Percentiles rank a stretch among this genome's conserved stretches.
Conservation (phyloP, 1,284 basidiomycete species). For the Ustilago cynodontis region DNA sequence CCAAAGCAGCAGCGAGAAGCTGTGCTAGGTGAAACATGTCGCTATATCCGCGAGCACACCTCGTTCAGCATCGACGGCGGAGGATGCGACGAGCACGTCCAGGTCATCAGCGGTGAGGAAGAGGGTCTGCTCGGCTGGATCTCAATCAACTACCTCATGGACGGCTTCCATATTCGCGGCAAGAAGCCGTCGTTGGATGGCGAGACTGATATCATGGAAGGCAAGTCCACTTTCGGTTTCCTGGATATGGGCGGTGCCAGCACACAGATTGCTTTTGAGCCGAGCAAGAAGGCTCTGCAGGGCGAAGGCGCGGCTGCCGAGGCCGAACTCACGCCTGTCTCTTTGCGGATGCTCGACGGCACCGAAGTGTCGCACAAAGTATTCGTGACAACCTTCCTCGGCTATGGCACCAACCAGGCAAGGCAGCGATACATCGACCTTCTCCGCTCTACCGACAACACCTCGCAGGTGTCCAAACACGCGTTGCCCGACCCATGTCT, state of each 20-base stretch:
- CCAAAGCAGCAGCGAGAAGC: conserved; percentile 78
- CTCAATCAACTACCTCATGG: conserved; percentile 97
- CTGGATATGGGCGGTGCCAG: conserved; percentile 99
- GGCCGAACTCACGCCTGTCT: conserved; percentile 73
- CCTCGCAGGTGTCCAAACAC: conserved; percentile 4
- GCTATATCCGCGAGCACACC: conserved; percentile 84
- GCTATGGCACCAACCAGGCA: conserved; percentile 96
- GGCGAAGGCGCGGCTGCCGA: conserved; percentile 67
- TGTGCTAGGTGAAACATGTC: conserved; percentile 82
- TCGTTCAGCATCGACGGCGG: conserved; percentile 75
- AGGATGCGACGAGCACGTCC: conserved; percentile 84
- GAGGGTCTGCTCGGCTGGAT: conserved; percentile 99
- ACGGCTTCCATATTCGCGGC: conserved; percentile 79
- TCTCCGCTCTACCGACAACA: conserved; percentile 72
- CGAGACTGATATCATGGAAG: conserved; percentile 64
- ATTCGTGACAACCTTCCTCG: conserved; percentile 98
- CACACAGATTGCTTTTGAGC: conserved; percentile 94
- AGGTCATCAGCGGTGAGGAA: conserved; percentile 97
- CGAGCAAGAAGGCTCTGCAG: conserved; percentile 75
- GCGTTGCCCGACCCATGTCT: conserved; percentile 83
- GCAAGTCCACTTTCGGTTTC: conserved; percentile 91
- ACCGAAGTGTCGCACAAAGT: conserved; percentile 89
- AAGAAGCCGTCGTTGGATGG: conserved; percentile 42
- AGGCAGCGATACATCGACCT: conserved; percentile 86
- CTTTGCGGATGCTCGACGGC: conserved; percentile 84